A percentile compares a stretch with the other conserved stretches of the same genome.
These are phyloP conservation scores for Blastobotrys muscicola DNA, from an alignment of 805 yeast species.

Conservation along the genomic window DNA sequence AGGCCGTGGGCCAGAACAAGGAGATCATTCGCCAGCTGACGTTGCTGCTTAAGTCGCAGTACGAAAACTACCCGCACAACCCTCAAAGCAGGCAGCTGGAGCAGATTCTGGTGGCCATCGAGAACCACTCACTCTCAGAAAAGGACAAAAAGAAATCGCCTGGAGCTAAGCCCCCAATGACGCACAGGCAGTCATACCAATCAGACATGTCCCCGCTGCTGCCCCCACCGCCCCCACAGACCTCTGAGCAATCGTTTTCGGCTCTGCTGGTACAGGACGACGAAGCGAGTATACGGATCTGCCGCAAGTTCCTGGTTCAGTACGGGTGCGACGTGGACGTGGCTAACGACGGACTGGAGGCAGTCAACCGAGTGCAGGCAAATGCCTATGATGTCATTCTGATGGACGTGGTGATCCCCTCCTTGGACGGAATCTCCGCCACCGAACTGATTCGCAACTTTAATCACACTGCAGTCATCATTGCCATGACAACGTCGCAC, in stretches of 20 bases:
- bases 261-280: constrained; percentile 48
- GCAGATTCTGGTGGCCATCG: neutral
- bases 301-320: constrained; percentile 71
- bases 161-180: too few species aligned
- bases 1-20: neutral
- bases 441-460: constrained; percentile 80
- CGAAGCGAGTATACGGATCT: constrained; percentile 60
- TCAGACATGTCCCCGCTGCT: neutral
- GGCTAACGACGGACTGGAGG: constrained; percentile 86
- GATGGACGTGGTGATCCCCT: constrained; percentile 50
- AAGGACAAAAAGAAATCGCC: neutral
- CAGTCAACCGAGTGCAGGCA: constrained; percentile 75
- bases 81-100: neutral
- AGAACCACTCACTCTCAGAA: neutral
- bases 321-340: constrained; percentile 91
- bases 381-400: constrained; percentile 41
- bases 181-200: too few species aligned
- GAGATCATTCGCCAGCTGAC: too few species aligned
- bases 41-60: neutral
- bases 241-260: constrained; percentile 1
- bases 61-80: neutral
- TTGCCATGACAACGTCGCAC: constrained; percentile 25
- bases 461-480: constrained; percentile 78
- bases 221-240: constrained; percentile 4
- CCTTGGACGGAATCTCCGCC: constrained; percentile 65